phyloP scores from a whole-genome alignment of 176 grass and related monocot species.

The Cenchrus fungigraminus region DNA sequence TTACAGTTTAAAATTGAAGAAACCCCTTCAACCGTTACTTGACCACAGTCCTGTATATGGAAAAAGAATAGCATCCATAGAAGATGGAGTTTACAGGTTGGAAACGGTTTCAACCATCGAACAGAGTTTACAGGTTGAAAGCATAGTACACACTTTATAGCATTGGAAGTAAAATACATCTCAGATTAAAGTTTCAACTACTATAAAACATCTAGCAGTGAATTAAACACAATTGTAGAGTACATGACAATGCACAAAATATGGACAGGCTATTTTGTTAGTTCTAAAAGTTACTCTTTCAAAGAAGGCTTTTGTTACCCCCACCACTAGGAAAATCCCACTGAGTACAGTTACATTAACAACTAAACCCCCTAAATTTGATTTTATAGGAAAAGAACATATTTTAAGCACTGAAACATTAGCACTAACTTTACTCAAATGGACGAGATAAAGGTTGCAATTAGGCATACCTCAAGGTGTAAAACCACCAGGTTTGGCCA shows the following conservation, averaged over 20 bases:
- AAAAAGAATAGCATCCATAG: neutral
- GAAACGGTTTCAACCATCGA: neutral
- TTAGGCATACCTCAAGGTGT: slow-evolving; percentile 64
- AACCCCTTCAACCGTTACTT: slow-evolving; percentile 67
- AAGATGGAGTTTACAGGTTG: neutral
- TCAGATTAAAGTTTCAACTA: neutral
- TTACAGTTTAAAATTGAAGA: slow-evolving; percentile 78
- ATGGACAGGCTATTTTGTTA: neutral
- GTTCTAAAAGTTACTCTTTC: neutral
- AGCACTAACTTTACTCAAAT: neutral
- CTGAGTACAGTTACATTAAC: neutral
- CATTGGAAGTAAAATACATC: neutral
- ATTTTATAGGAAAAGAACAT: neutral
- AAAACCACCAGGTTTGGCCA: slow-evolving; percentile 74
- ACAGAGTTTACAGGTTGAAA: neutral
- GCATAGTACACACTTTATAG: neutral
- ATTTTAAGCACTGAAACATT: neutral
- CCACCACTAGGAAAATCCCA: neutral
- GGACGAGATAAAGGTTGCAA: neutral
- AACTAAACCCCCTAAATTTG: neutral
- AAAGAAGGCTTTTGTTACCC: neutral
- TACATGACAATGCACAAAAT: neutral
- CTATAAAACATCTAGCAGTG: slow-evolving; percentile 7
- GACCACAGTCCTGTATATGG: slow-evolving; percentile 72
- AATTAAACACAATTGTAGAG: slow-evolving; percentile 11